A percentile compares a stretch with the other conserved stretches of the same genome.
Evolutionary conservation across 441 rosid genomes (phyloP).

Genomic region (Breynia disticha): DNA sequence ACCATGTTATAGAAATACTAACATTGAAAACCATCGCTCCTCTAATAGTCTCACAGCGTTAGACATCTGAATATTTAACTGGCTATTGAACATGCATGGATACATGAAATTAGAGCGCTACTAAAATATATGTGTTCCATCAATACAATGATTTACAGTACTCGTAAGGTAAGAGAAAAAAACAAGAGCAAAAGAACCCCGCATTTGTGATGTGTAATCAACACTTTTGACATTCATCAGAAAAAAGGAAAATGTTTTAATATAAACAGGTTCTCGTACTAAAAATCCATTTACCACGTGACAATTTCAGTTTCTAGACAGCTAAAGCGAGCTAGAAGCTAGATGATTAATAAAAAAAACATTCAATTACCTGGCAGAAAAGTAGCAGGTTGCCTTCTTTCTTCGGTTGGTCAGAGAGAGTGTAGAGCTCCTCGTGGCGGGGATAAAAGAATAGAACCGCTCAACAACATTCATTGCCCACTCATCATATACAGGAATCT

Average conservation of each 20-base stretch:
- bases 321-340: conserved; percentile 13
- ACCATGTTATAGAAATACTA: too few species aligned
- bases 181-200: background rate
- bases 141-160: too few species aligned
- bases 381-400: conserved; percentile 4
- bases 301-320: conserved; percentile 16
- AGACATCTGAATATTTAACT: too few species aligned
- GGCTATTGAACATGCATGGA: too few species aligned
- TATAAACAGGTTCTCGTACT: conserved; percentile 22
- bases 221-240: conserved; percentile 10
- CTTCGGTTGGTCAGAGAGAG: conserved; percentile 2
- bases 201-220: conserved; percentile 3
- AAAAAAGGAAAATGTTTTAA: conserved; percentile 13
- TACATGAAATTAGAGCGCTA: too few species aligned
- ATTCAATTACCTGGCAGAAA: conserved; percentile 13
- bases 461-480: conserved; percentile 21
- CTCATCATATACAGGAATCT: conserved; percentile 17
- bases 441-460: conserved; percentile 23
- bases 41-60: too few species aligned
- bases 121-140: too few species aligned
- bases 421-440: conserved; percentile 10
- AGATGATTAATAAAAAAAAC: conserved; percentile 9
- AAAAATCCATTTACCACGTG: conserved; percentile 6
- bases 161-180: background rate
- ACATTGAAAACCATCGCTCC: too few species aligned